Percentiles rank a stretch among this genome's conserved stretches.
These are phyloP conservation scores for Ogataea chonburiensis DNA, from an alignment of 805 yeast genomes.

Conservation along the genomic window DNA sequence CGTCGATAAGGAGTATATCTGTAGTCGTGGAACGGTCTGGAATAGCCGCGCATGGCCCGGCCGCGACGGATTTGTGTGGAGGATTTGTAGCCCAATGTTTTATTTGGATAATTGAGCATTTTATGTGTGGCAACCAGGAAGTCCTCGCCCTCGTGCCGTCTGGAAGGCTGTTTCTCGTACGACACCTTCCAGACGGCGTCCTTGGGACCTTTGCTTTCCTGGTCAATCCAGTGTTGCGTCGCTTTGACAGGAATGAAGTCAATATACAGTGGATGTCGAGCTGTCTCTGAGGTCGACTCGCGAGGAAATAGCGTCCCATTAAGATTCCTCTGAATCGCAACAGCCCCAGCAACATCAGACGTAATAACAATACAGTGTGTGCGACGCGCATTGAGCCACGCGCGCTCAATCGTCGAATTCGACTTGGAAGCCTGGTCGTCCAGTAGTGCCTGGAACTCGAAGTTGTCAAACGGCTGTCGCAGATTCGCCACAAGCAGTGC, in stretches of 20 bases:
- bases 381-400: slow-evolving; percentile 43
- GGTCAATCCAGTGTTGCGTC: slow-evolving; percentile 45
- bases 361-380: slow-evolving; percentile 44
- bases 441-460: slow-evolving; percentile 38
- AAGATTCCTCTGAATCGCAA: slow-evolving; percentile 34
- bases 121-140: slow-evolving; percentile 32
- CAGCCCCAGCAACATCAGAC: slow-evolving; percentile 42
- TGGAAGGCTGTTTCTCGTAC: slow-evolving; percentile 36
- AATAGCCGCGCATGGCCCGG: slow-evolving; percentile 14
- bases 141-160: slow-evolving; percentile 26
- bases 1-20: slow-evolving; percentile 11
- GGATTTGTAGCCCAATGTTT: slow-evolving; percentile 35
- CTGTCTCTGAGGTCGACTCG: slow-evolving; percentile 12
- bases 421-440: slow-evolving; percentile 31
- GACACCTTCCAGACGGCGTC: slow-evolving; percentile 47
- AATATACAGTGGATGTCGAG: slow-evolving; percentile 35
- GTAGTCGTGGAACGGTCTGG: slow-evolving; percentile 6
- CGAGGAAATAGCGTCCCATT: slow-evolving; percentile 38
- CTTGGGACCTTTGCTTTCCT: slow-evolving; percentile 43
- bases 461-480: slow-evolving; percentile 39
- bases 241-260: slow-evolving; percentile 48
- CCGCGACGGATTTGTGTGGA: slow-evolving; percentile 22
- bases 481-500: slow-evolving; percentile 46
- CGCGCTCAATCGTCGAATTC: slow-evolving; percentile 37
- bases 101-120: slow-evolving; percentile 36